Base-by-base conservation (phyloP, 148 eudicot species). In the Hydrangea macrophylla region DNA sequence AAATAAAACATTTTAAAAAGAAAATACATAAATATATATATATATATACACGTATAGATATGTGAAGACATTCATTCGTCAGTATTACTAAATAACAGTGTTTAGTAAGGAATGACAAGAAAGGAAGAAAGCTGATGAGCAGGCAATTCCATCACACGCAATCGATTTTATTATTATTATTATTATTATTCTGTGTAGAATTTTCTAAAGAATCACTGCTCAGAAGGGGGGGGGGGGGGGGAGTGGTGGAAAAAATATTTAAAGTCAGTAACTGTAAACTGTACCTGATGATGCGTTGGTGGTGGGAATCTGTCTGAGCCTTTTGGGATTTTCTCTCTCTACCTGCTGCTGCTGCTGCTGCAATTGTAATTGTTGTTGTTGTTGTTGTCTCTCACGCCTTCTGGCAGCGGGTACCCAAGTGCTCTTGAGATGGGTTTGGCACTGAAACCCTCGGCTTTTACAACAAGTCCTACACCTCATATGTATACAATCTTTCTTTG, bases 381-480 rank as follows among this genome's bases (percentile, higher is more conserved):
- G 79, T 17, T 80, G 84, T 30, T 74, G 85, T 39, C 82, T 60
- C 58, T 86, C 84, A 10, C 90, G 78, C 22, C 91, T 62, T 35
- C 75, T 80, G 0, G 88, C 74, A 0, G 91, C 91, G 6, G 90
- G 85, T 22, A 86, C 87, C 90, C 90, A 86, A 48, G 90, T 86
- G 77, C 85, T 81, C 67, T 71, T 86, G 33, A 86, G 76, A 69
- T 86, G 91, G 20, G 91, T 86, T 27, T 76, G 77, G 65, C 91
- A 86, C 28, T 84, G 68, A 55, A 81, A 84, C 60, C 91, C 91
- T 62, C 91, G 73, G 66, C 86, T 84, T 77, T 79, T 81, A 18
- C 91, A 86, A 37, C 91, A 86, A 58, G 91, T 79, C 70, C 91
- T 77, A 70, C 91, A 86, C 55, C 91, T 81, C 88, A 79, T 79